Percentiles rank a stretch among this genome's conserved stretches.
Conservation (phyloP, 192 early-diverging fungal species). For the Coemansia sp. region DNA sequence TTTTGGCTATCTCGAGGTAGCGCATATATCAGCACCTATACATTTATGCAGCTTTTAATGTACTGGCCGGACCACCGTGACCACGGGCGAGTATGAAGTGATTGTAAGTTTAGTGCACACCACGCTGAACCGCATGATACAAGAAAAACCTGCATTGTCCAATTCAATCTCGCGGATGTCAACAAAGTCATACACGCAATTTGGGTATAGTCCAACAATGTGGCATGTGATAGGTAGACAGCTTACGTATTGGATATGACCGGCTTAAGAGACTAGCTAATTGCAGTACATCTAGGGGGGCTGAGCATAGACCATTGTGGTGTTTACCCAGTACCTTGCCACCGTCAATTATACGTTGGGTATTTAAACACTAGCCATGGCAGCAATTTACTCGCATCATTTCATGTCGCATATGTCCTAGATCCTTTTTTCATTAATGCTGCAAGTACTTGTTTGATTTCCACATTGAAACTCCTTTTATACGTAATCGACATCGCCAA, state of each 20-base stretch:
- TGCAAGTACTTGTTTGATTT: neutral
- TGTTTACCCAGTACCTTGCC: constrained; percentile 3
- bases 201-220: neutral
- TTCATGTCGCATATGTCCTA: neutral
- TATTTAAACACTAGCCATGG: neutral
- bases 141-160: neutral
- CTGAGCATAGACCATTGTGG: neutral
- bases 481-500: neutral
- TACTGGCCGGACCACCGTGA: constrained; percentile 8
- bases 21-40: neutral
- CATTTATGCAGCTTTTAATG: constrained; percentile 3
- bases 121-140: constrained; percentile 3
- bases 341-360: neutral
- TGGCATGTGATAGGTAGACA: neutral
- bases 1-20: neutral
- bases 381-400: neutral
- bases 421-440: neutral
- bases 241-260: neutral
- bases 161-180: neutral
- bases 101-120: neutral
- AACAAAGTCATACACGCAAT: neutral
- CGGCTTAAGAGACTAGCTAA: neutral
- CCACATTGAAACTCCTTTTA: neutral
- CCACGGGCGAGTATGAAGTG: neutral
- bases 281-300: neutral